Base-by-base conservation (phyloP, 2,329 filamentous ascomycete genomes). In the Colletotrichum cuscutae region DNA sequence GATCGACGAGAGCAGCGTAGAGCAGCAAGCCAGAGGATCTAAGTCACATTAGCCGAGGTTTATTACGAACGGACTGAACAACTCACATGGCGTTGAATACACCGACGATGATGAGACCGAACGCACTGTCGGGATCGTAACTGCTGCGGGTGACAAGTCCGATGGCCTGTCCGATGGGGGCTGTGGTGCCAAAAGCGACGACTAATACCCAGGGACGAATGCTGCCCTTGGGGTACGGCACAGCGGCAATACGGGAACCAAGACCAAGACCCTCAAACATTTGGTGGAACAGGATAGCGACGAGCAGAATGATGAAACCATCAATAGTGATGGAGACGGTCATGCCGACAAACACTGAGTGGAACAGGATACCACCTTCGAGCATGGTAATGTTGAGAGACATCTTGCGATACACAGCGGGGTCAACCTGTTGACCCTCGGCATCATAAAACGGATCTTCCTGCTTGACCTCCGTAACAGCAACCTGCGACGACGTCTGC, bases 91-190 rank as follows among this genome's bases (percentile, higher is more conserved):
- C 89, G 76, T 92, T 92, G 81, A 92, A 92, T 1, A 90, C 79
- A 58, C 90, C 90, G 12, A 92, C 90, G 62, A 92, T 87, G 71
- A 92, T 90, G 32, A 92, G 79, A 37, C 90, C 90, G 69, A 91
- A 89, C 9, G 89, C 89, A 68, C 89, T 90, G 72, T 90, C 86
- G 0, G 90, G 90, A 69, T 92, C 90, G 74, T 92, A 92, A 4
- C 85, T 84, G 76, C 86, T 87, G 67, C 88, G 85, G 1, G 89
- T 88, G 5, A 85, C 75, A 11, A 92, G 84, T 28, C 90, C 90
- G 71, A 92, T 91, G 9, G 90, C 94, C 80, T 97, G 94, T 9
- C 95, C 95, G 22, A 97, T 85, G 0, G 95, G 95, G 0, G 95
- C 97, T 1, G 93, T 95, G 71, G 89, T 86, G 24, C 93, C 93